Evolutionary conservation across 305 asterid genomes (phyloP), one percentile per base, ranked within the genome.

Genomic region (Fraxinus baroniana): DNA sequence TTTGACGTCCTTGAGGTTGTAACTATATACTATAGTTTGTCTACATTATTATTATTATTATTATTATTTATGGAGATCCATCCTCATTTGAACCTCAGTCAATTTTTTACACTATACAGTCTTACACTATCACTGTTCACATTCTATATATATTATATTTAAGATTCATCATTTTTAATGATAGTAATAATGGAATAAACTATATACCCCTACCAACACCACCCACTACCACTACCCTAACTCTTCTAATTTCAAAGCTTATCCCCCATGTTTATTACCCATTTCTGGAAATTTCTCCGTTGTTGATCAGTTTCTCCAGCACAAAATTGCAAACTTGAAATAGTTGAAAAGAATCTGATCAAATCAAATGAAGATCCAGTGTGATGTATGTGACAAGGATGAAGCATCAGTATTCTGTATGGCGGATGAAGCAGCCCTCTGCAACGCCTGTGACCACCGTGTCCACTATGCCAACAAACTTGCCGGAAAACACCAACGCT

Each of bases 391-490:
- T 79, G 90, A 85, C 71, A 90, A 90, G 73, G 91, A 87, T 6
- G 97, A 89, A 86, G 97, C 97, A 12, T 79, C 92, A 0, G 84
- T 91, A 0, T 94, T 84, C 87, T 95, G 99, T 87, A 81, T 80
- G 32, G 97, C 99, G 41, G 99, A 95, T 81, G 98, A 95, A 78
- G 98, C 99, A 28, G 91, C 97, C 52, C 92, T 95, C 33, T 95
- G 99, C 91, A 77, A 88, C 81, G 82, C 91, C 87, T 95, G 99
- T 84, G 99, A 95, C 91, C 95, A 90, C 91, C 92, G 95, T 66
- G 97, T 95, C 89, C 99, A 95, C 93, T 95, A 93, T 83, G 99
- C 98, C 79, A 95, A 95, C 86, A 95, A 93, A 83, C 99, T 95
- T 78, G 97, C 99, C 83, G 90, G 91, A 5, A 94, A 92, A 74